Evolutionary conservation across 805 yeast genomes (phyloP), one percentile per base, ranked within the genome.

Genomic region (Jamesozyma rosinii): DNA sequence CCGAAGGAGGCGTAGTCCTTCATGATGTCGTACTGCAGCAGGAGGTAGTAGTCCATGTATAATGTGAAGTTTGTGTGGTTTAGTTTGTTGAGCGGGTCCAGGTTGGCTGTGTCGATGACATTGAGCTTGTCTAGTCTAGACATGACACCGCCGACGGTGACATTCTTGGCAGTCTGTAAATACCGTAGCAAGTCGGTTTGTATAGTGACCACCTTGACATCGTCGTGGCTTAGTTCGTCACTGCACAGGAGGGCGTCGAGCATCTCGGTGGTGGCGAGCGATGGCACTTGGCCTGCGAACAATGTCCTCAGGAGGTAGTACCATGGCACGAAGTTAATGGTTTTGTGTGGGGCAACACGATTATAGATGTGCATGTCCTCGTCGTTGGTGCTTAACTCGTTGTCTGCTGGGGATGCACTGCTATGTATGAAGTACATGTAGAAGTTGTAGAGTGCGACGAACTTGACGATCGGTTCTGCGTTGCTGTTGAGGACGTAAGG

Each of bases 41-140:
- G 24, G 27, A 55, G 17, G 26, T 49, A 54, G 27, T 47, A 54
- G 24, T 51, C 45, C 26, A 51, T 24, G 30, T 49, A 49, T 15
- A 56, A 35, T 44, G 44, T 44, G 18, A 49, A 44, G 30, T 52
- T 54, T 24, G 52, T 48, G 38, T 52, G 51, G 29, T 49, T 48
- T 27, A 52, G 39, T 3, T 35, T 26, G 14, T n/a, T 32, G 5
- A 20, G 5, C 17, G 3, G 13, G 9, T 37, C 31, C n/a, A 32
- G n/a, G 34, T 40, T 32, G 4, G 2, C 31, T 19, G 11, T 4
- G 4, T 19, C 24, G 10, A 35, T n/a, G 10, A 22, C 8, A 9
- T 22, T 24, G 15, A 35, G 21, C 20, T 20, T 35, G 14, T 20
- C 15, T 11, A 35, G 21, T 3, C 21, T 35, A 5, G 26, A 20